Evolutionary conservation across 306 rosid species (phyloP).

Genomic region (peach (Prunus persica)): DNA sequence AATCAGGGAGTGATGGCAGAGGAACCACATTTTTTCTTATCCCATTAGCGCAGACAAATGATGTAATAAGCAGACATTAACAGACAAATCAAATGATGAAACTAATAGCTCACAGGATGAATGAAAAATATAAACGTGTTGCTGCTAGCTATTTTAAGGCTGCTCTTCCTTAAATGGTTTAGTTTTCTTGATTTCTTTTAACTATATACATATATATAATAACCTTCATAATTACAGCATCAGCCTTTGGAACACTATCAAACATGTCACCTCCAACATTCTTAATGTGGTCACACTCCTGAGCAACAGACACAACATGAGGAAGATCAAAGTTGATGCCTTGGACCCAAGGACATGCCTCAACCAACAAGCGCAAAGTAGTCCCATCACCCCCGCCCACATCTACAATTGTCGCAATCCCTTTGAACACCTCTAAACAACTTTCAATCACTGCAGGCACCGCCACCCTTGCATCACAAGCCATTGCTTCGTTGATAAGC

Average conservation of each 20-base stretch:
- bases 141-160: too few species aligned
- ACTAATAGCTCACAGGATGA: too few species aligned
- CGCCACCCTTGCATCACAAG: slow-evolving; percentile 36
- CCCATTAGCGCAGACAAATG: too few species aligned
- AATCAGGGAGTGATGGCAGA: not conserved
- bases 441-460: slow-evolving; percentile 33
- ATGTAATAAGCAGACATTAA: too few species aligned
- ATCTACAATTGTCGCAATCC: slow-evolving; percentile 50
- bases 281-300: slow-evolving; percentile 24
- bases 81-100: too few species aligned
- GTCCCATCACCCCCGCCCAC: slow-evolving; percentile 91
- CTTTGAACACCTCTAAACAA: slow-evolving; percentile 46
- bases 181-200: too few species aligned
- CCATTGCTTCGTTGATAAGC: slow-evolving; percentile 67
- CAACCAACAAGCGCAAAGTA: slow-evolving; percentile 21
- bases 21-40: too few species aligned
- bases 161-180: too few species aligned
- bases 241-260: slow-evolving; percentile 55
- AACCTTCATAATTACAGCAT: slow-evolving; percentile 65
- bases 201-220: not conserved
- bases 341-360: slow-evolving; percentile 42
- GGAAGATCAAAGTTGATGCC: slow-evolving; percentile 71
- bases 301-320: slow-evolving; percentile 44
- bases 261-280: slow-evolving; percentile 70
- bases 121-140: too few species aligned